Base-by-base conservation (phyloP, 345 rosid species). In the Schrenkiella parvula region DNA sequence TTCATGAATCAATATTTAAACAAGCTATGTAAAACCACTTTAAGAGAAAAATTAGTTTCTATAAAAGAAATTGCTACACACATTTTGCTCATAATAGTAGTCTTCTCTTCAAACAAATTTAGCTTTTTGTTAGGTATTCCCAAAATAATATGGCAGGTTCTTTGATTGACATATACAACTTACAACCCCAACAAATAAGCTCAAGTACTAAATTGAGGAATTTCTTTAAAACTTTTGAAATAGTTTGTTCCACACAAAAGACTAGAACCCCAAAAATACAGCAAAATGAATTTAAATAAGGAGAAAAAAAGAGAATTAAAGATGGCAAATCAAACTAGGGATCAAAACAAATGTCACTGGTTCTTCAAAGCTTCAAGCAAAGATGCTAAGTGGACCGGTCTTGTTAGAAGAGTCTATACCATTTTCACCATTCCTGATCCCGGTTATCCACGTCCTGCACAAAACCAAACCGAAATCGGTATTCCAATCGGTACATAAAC, bases 311-410 rank as follows among this genome's bases (percentile, higher is more conserved):
- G 22, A 68, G 17, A 23, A 57, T 14, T 3, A 48, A 66, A 58
- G 28, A 66, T 43, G 12, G 39, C 50, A 42, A 35, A 22, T 12
- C 25, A 23, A 60, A 52, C 28, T 42, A 60, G 51, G 51, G 44
- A 42, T 75, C 41, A 52, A 43, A 52, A 67, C 63, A 67, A 43
- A 34, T 13, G 15, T 35, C 65, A 44, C 25, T 35, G 56, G 4
- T 53, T 37, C 69, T 62, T 43, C 75, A 63, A 28, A 55, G 60
- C 52, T 64, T 61, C 71, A 89, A 2, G 88, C 97, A 6, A 82
- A 84, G 73, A 87, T 89, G 86, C 96, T 88, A 62, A 88, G 76
- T 0, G 96, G 92, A 43, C 95, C 91, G 2, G 87, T 75, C 81
- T 90, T 89, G 54, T 72, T 81, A 6, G 96, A 75, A 19, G 90